Evolutionary conservation across 2,329 filamentous ascomycete genomes (phyloP).

Genomic region (Periconia digitata): DNA sequence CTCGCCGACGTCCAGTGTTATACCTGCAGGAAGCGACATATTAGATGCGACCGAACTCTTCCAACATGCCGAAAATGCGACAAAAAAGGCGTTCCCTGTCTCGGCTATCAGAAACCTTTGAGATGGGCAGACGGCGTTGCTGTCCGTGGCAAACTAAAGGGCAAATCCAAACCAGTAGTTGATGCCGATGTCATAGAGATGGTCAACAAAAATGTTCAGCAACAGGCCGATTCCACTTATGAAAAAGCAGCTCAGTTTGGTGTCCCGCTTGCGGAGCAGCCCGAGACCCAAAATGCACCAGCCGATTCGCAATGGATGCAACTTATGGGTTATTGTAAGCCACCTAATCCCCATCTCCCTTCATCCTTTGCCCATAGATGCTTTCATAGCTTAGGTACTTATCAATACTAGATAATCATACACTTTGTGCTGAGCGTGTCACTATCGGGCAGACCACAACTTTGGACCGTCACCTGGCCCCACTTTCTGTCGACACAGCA

Average conservation of each 20-base stretch:
- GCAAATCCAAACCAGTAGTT: constrained; percentile 24
- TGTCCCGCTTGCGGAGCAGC: constrained; percentile 6
- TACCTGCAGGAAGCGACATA: constrained; percentile 39
- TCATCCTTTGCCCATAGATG: too few species aligned
- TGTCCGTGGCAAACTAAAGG: constrained; percentile 27
- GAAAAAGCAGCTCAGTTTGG: constrained; percentile 18
- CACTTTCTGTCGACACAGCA: constrained; percentile 12
- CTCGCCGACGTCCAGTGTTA: constrained; percentile 33
- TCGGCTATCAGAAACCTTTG: constrained; percentile 36
- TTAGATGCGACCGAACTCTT: constrained; percentile 40
- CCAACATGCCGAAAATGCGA: constrained; percentile 41
- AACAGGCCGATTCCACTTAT: constrained; percentile 10
- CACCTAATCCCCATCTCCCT: too few species aligned
- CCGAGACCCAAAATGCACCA: constrained; percentile 4
- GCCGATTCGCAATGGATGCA: constrained; percentile 10
- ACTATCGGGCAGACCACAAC: constrained; percentile 7
- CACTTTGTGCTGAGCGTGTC: constrained; percentile 11
- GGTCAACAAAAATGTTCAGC: constrained; percentile 15
- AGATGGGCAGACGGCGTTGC: constrained; percentile 40
- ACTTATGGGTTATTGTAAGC: constrained; percentile 24
- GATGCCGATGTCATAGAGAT: constrained; percentile 21
- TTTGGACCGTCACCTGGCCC: constrained; percentile 12
- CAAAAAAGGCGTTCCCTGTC: constrained; percentile 35
- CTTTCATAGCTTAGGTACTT: too few species aligned
- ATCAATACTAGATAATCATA: constrained; percentile 24